Evolutionary conservation across 768 basidiomycete species (phyloP), one percentile per base, ranked within the genome.

Genomic region (Pluteus cervinus): DNA sequence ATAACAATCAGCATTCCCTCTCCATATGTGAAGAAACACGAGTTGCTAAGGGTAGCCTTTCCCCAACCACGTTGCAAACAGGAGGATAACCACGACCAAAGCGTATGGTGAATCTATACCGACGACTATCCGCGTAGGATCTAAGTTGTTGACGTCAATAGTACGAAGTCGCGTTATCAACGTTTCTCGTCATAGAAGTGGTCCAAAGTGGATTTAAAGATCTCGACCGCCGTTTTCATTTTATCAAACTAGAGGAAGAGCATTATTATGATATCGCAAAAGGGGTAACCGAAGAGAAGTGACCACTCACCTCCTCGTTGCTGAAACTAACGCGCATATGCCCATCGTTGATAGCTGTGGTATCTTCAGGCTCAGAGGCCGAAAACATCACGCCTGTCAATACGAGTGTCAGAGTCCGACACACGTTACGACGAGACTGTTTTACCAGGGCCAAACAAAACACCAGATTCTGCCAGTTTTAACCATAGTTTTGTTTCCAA

Each of bases 361-460:
- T 46, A 11, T 41, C 36, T 5, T 46, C 40, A 2, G 36, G 36
- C 17, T 57, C 50, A 3, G 72, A 57, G 15, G 64, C 54, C n/a
- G n/a, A n/a, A 50, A 77, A 79, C 49, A 68, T 56, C 43, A 8
- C 66, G 65, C 67, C n/a, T 26, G 12, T 11, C 29, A 7, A 21
- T 24, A 14, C 24, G 24, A 32, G 21, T 30, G 42, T 41, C 15
- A 42, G 21, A 37, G 5, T 6, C 28, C 7, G 10, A 26, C 24
- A 15, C 43, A n/a, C 11, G 24, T 36, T 24, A 36, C 24, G 29
- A 23, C 9, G n/a, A 21, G 32, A 15, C 33, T 10, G n/a, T 53
- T 57, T 38, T 62, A 47, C 84, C 85, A 29, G 86, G 83, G 0
- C 66, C 73, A 37, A 85, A 58, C 26, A 89, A 62, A 21, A 89